These are phyloP conservation scores for Penicillium fuscoglaucum DNA, from an alignment of 2,329 filamentous ascomycete species.

Conservation along the genomic window DNA sequence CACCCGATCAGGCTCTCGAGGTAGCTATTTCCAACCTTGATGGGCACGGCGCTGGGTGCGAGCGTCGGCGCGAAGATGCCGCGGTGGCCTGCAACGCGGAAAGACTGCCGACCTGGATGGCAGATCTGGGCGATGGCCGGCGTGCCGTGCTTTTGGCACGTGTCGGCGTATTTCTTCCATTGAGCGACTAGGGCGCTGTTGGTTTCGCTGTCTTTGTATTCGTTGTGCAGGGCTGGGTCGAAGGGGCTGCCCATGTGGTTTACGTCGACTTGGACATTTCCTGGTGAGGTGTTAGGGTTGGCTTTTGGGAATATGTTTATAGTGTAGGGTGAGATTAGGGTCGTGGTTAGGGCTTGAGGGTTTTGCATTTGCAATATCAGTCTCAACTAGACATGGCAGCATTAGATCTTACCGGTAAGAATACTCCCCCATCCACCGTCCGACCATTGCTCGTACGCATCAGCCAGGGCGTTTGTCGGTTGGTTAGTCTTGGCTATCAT, in stretches of 20 bases:
- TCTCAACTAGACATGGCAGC: background rate
- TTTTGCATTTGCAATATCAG: too few relatives aligned
- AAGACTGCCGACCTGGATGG: constrained; percentile 49
- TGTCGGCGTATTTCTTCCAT: constrained; percentile 34
- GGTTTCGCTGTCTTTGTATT: constrained; percentile 24
- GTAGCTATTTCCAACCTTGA: constrained; percentile 41
- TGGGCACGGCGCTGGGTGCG: constrained; percentile 44
- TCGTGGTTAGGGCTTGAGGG: background rate
- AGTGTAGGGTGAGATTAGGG: background rate
- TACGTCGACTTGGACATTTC: constrained; percentile 48
- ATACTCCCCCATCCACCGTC: constrained; percentile 45
- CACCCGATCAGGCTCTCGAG: constrained; percentile 35
- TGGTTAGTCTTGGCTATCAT: constrained; percentile 48
- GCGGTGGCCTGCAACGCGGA: constrained; percentile 42
- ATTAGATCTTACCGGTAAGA: constrained; percentile 39
- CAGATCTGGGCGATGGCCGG: constrained; percentile 48
- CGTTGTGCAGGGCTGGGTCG: constrained; percentile 31
- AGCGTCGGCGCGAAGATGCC: constrained; percentile 33
- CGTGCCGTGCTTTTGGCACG: constrained; percentile 41
- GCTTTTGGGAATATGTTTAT: background rate
- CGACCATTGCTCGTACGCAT: constrained; percentile 56
- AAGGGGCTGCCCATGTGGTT: constrained; percentile 40
- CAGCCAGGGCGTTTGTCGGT: constrained; percentile 46
- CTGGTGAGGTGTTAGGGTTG: constrained; percentile 15
- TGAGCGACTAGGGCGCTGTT: constrained; percentile 20